Base-by-base conservation (phyloP, 1,284 basidiomycete genomes). In the Pulchroboletus neoregius region DNA sequence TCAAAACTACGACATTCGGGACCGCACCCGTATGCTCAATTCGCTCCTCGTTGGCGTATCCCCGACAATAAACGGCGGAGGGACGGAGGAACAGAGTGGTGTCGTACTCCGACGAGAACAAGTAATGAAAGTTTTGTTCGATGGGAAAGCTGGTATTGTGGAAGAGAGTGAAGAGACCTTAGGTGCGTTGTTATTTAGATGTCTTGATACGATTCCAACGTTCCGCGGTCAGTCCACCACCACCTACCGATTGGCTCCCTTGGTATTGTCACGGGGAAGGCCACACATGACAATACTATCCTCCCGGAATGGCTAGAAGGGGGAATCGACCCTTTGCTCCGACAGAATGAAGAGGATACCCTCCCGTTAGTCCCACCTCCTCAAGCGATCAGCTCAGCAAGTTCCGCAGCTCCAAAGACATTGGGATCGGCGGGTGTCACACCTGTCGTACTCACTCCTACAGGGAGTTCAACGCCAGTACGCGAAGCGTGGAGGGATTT, bases 21-120 rank as follows among this genome's bases (percentile, higher is more conserved):
- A 96, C 66, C 82, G 92, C 15, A 85, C 82, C 5, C 76, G 94
- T 35, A 87, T 92, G 76, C 65, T 95, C 12, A 68, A 73, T n/a
- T 78, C 83, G 3, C 74, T 95, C 4, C 71, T 94, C 6, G 65
- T 73, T 9, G 68, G 62, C 33, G 32, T 65, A 22, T 65, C 64
- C 30, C 71, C 75, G 2, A 57, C 54, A 22, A 56, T 71, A 6
- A 65, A 70, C 12, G 59, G 58, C 8, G 40, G 37, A 45, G 52
- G 52, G 32, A 46, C 41, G 6, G 61, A 61, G 30, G 68, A 70
- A 43, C 71, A 79, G 40, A 76, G 79, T 10, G 87, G 91, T 0
- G 91, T 94, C 13, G 73, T 91, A 2, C 69, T 95, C 30, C 71
- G 92, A 44, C 72, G 82, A 35, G 91, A 93, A 58, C 92, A 95